These are phyloP conservation scores for Globisporangium okanoganense DNA, from an alignment of 352 stramenopile genomes.

Conservation along the genomic window DNA sequence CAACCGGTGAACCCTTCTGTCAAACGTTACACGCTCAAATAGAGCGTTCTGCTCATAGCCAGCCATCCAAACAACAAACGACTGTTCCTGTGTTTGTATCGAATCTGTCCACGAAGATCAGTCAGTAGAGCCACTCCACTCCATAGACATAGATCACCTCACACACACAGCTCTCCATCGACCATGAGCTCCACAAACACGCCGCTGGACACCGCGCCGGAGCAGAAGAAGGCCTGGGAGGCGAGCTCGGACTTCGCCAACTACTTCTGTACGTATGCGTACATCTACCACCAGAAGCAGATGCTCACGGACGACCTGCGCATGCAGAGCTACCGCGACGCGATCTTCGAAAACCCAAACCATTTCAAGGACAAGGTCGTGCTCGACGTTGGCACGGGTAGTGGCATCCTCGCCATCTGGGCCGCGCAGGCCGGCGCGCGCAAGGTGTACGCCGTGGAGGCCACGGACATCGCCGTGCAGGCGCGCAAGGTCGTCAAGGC, in stretches of 20 bases:
- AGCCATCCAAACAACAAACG: neutral
- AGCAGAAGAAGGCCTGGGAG: conserved; percentile 84
- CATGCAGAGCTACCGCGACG: conserved; percentile 98
- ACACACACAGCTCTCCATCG: neutral
- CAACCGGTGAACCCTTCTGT: neutral
- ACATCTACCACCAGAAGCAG: conserved; percentile 95
- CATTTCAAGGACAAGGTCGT: conserved; percentile 99
- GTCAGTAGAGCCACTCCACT: conserved; percentile 1
- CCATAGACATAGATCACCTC: neutral
- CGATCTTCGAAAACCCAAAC: conserved; percentile 97
- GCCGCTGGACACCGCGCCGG: conserved; percentile 53
- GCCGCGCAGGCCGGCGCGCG: conserved; percentile 97
- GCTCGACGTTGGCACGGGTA: conserved; percentile 99
- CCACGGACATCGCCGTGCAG: conserved; percentile 98
- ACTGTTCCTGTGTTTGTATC: neutral
- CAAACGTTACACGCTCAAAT: no score
- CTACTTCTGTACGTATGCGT: conserved; percentile 90
- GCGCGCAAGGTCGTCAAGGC: conserved; percentile 94
- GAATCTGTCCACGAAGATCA: neutral
- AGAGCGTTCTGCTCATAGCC: neutral
- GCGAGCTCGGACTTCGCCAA: conserved; percentile 86
- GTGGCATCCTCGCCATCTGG: conserved; percentile 98
- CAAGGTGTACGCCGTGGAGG: conserved; percentile 97
- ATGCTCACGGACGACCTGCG: conserved; percentile 99
- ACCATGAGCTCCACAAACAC: conserved; percentile 17